phyloP scores from a whole-genome alignment of 2,329 filamentous ascomycete genomes.

The Hypoxylon sp. region DNA sequence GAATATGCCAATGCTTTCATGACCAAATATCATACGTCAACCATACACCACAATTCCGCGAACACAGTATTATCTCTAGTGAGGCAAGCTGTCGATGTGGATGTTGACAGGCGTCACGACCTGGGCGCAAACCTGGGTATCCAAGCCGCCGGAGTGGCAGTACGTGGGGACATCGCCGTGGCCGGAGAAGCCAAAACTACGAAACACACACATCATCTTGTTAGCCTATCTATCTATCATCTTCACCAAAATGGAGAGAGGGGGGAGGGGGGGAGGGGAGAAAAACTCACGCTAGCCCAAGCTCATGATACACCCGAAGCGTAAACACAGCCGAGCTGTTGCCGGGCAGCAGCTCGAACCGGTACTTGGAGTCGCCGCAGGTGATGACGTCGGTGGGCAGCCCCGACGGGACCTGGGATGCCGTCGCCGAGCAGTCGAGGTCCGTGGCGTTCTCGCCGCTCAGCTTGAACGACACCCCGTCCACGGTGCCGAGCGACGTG shows the following conservation, averaged over 20 bases:
- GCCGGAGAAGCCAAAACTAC: constrained; percentile 28
- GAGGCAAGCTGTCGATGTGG: constrained; percentile 25
- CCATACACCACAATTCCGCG: background rate
- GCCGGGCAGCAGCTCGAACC: constrained; percentile 40
- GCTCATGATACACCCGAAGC: constrained; percentile 18
- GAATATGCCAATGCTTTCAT: too few species aligned
- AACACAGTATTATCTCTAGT: background rate
- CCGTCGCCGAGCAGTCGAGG: constrained; percentile 21
- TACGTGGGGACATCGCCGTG: constrained; percentile 6
- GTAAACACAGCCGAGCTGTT: constrained; percentile 1
- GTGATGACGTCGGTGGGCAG: constrained; percentile 38
- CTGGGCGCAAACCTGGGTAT: constrained; percentile 22
- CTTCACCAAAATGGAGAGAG: too few species aligned
- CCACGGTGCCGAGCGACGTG: constrained; percentile 7
- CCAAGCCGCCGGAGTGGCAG: constrained; percentile 32
- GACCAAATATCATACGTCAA: too few species aligned
- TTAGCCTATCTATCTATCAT: background rate
- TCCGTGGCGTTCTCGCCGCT: constrained; percentile 19
- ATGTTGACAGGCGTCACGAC: constrained; percentile 10
- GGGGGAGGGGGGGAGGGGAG: too few species aligned
- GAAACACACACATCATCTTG: background rate
- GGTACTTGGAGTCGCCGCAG: constrained; percentile 44
- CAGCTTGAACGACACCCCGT: constrained; percentile 29
- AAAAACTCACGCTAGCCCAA: constrained; percentile 28
- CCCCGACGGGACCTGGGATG: constrained; percentile 7